Evolutionary conservation across 768 basidiomycete species (phyloP).

Genomic region (Symmetrospora coprosmae): DNA sequence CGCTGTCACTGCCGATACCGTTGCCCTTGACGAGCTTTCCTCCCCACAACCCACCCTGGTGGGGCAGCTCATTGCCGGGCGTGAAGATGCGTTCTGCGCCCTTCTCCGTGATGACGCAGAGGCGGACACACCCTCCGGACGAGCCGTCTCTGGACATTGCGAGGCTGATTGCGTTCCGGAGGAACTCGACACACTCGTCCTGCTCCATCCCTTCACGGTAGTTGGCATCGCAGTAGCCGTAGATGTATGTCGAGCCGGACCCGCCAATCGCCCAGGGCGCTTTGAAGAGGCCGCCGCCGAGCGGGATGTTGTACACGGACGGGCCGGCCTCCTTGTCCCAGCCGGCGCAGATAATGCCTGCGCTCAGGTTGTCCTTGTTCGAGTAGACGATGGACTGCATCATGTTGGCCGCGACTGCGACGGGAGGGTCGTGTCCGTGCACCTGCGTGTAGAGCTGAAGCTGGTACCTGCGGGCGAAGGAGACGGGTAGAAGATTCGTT

Average conservation of each 20-base stretch:
- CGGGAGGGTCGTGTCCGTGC: conserved; percentile 51
- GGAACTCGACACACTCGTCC: conserved; percentile 83
- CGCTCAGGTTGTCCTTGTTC: conserved; percentile 73
- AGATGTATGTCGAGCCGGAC: conserved; percentile 93
- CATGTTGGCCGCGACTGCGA: conserved; percentile 61
- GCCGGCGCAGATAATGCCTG: conserved; percentile 94
- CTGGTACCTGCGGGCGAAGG: conserved; percentile 34
- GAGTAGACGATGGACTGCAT: conserved; percentile 83
- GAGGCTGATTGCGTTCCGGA: conserved; percentile 82
- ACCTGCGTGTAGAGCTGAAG: conserved; percentile 35
- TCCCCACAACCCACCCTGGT: conserved; percentile 4
- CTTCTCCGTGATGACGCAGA: conserved; percentile 90
- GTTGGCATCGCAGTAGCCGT: conserved; percentile 98
- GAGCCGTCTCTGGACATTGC: conserved; percentile 98
- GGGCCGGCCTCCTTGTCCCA: conserved; percentile 88
- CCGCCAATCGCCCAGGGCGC: conserved; percentile 95
- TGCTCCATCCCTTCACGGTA: conserved; percentile 80
- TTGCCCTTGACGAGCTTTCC: not conserved
- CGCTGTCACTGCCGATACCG: too few relatives aligned
- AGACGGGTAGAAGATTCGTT: too few relatives aligned
- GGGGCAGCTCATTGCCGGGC: conserved; percentile 33
- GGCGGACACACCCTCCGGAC: conserved; percentile 90
- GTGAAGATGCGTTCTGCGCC: conserved; percentile 83
- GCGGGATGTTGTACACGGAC: conserved; percentile 88
- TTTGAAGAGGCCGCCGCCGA: conserved; percentile 90